Base-by-base conservation (phyloP, 257 asterid species). In the Scutellaria barbata region DNA sequence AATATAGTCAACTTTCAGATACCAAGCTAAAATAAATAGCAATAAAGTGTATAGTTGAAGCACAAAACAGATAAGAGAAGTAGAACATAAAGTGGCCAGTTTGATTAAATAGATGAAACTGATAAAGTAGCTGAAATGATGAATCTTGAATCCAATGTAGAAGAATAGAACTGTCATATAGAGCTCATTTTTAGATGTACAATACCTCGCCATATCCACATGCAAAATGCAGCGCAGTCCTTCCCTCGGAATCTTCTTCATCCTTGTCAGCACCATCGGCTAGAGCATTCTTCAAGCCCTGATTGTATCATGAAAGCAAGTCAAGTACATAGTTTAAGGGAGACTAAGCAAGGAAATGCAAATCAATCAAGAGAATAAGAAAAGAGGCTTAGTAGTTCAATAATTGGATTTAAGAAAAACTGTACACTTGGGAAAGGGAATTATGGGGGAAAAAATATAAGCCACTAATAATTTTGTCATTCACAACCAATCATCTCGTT, bases 201-300 rank as follows among this genome's bases (percentile, higher is more conserved):
- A 45, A 62, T 86, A 95, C 99, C 98, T 92, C 98, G 66, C 99
- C 99, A 68, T 95, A 90, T 76, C 99, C 98, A 80, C 99, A 95
- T 16, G 99, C 92, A 84, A 95, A 92, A 85, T 92, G 99, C 81
- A 95, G 81, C n/a, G 98, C 98, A 5, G 99, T 95, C 83, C 98
- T 90, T 80, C 97, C 98, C 83, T 90, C 99, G 0, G 98, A 87
- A 79, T 95, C 99, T 83, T 92, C 98, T 79, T 92, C 99, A 67
- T 95, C 98, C 83, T 92, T 87, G 77, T 95, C 92, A 78, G 95
- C 94, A 67, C 98, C 99, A 55, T 76, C 87, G 63, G 95, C 87
- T 17, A 95, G 79, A 68, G 95, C 99, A 22, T 63, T 81, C 85
- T 87, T 92, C 92, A 95, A 73, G 50, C 91, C 96, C 99, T 95